Conservation (phyloP, 208 protist species). For the Acanthamoeba triangularis region DNA sequence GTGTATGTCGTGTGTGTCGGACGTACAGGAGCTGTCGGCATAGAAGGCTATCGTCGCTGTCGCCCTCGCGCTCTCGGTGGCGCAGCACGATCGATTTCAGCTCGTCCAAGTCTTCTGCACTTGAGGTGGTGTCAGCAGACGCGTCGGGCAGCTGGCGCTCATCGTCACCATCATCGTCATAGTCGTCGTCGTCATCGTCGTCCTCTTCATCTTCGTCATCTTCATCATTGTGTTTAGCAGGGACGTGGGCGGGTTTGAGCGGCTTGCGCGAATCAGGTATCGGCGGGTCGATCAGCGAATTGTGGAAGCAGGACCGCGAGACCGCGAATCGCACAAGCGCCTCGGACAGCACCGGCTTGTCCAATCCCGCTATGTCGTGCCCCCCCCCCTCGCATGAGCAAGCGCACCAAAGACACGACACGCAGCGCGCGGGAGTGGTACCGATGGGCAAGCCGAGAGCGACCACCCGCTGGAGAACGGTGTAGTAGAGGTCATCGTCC, state of each 20-base stretch:
- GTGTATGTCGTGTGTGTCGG: too few relatives aligned
- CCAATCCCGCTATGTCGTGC: neutral
- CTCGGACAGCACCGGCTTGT: constrained; percentile 16
- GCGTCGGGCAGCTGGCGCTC: neutral
- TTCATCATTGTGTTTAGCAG: neutral
- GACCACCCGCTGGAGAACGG: constrained; percentile 29
- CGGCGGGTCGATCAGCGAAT: neutral
- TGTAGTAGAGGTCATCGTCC: constrained; percentile 44
- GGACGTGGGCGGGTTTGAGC: neutral
- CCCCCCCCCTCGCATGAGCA: neutral
- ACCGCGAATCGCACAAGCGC: constrained; percentile 9
- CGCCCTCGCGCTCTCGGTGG: neutral
- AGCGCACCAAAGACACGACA: neutral
- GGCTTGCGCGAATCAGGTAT: neutral
- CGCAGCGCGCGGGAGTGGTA: neutral
- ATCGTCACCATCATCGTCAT: constrained; percentile 20
- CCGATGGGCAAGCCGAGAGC: constrained; percentile 13
- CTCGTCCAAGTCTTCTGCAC: neutral
- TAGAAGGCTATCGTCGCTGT: neutral
- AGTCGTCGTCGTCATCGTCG: neutral
- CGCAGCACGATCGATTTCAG: neutral
- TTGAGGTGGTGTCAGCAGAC: neutral
- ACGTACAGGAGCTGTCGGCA: neutral
- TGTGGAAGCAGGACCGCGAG: neutral
- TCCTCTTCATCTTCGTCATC: neutral